phyloP scores from a whole-genome alignment of 768 basidiomycete species.

The Leucocoprinus sp. region DNA sequence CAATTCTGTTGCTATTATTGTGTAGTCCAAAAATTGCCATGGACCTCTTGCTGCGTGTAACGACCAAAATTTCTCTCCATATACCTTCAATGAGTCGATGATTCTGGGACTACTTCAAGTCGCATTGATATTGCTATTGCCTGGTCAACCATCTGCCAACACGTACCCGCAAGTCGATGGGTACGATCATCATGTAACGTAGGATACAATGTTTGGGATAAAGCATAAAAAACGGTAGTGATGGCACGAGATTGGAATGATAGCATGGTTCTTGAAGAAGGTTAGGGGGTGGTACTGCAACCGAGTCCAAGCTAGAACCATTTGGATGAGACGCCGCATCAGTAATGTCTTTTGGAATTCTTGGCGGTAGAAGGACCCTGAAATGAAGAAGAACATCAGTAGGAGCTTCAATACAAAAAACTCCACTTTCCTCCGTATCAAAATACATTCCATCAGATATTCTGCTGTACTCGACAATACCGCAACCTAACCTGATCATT shows the following conservation, averaged over 20 bases:
- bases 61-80: constrained; percentile 37
- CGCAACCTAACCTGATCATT: constrained; percentile 71
- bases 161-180: too few species aligned
- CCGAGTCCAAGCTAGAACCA: constrained; percentile 63
- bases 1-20: background rate
- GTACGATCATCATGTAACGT: too few species aligned
- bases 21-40: constrained; percentile 1
- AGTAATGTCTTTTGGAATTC: constrained; percentile 59
- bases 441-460: constrained; percentile 82
- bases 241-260: constrained; percentile 39
- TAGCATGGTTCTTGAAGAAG: constrained; percentile 62
- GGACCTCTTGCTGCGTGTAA: background rate
- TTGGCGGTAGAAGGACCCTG: constrained; percentile 83
- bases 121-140: too few species aligned
- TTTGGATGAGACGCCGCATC: constrained; percentile 57
- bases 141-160: too few species aligned
- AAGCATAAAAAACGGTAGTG: constrained; percentile 18
- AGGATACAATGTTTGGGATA: constrained; percentile 69
- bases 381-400: constrained; percentile 6
- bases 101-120: constrained; percentile 64
- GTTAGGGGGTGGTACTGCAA: constrained; percentile 47
- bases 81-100: constrained; percentile 74
- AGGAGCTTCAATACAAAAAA: constrained; percentile 39
- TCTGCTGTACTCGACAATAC: constrained; percentile 68
- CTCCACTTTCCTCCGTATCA: constrained; percentile 72